Evolutionary conservation across 371 early-diverging fungal species (phyloP).

Genomic region (Mortierella sp.): DNA sequence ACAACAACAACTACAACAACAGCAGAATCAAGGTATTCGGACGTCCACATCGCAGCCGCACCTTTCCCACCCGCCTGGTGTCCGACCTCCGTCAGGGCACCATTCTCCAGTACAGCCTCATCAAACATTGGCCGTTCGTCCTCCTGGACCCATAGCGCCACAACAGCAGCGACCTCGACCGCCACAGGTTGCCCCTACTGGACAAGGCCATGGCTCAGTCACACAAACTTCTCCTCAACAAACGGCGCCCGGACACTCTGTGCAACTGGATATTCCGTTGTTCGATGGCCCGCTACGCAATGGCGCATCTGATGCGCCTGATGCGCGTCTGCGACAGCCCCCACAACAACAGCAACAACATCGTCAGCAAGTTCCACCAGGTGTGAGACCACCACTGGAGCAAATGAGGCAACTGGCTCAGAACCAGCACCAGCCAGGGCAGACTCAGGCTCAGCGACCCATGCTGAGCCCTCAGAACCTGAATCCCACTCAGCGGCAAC

Average conservation of each 20-base stretch:
- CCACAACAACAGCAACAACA: constrained; percentile 18
- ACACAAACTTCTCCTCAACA: constrained; percentile 8
- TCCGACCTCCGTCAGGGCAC: constrained; percentile 27
- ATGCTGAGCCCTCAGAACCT: constrained; percentile 8
- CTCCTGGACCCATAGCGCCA: constrained; percentile 23
- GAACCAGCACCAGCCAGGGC: constrained; percentile 2
- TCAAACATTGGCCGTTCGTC: constrained; percentile 21
- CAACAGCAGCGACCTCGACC: constrained; percentile 44
- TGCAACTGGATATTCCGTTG: constrained; percentile 29
- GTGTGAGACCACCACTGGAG: constrained; percentile 41
- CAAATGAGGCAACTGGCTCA: constrained; percentile 35
- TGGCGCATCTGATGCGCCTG: constrained; percentile 1
- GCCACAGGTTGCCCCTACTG: constrained; percentile 28
- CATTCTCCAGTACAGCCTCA: constrained; percentile 33
- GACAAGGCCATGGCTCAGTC: constrained; percentile 12
- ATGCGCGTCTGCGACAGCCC: not conserved
- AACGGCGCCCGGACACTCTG: constrained; percentile 8
- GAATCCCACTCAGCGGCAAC: constrained; percentile 38
- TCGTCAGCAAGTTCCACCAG: constrained; percentile 31
- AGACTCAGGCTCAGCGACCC: not conserved
- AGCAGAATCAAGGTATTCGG: constrained; percentile 28
- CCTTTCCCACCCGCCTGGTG: constrained; percentile 21
- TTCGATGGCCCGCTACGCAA: not conserved
- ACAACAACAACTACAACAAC: constrained; percentile 10
- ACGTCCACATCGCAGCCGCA: constrained; percentile 40